Evolutionary conservation across 1,139 yeast genomes (phyloP).

Genomic region (Pneumocystis sp.): DNA sequence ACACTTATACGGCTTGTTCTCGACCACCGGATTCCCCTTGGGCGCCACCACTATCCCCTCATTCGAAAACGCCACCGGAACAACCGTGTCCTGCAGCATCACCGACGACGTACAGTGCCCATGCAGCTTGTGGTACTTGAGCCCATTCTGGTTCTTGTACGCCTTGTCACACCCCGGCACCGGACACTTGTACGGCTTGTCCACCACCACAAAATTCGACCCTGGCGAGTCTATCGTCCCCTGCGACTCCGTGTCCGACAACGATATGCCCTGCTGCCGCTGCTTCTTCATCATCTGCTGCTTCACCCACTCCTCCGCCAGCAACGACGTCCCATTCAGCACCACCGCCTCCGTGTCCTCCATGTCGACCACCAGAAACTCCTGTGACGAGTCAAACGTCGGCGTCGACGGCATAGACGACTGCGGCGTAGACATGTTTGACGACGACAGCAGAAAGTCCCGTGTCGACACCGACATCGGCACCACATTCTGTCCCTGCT

Average conservation of each 20-base stretch:
- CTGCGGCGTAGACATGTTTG: constrained; percentile 11
- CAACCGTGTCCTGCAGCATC: constrained; percentile 1
- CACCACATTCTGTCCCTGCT: background rate
- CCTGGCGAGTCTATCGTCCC: constrained; percentile 19
- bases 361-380: constrained; percentile 5
- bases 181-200: constrained; percentile 93
- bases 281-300: background rate
- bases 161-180: constrained; percentile 97
- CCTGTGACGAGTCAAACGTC: constrained; percentile 5
- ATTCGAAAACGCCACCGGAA: constrained; percentile 2
- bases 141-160: constrained; percentile 91
- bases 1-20: constrained; percentile 95
- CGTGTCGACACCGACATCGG: constrained; percentile 4
- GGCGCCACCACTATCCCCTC: background rate
- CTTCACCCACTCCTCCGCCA: constrained; percentile 10
- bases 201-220: constrained; percentile 23
- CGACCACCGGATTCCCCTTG: constrained; percentile 35
- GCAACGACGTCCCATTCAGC: constrained; percentile 9
- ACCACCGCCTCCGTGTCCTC: constrained; percentile 2
- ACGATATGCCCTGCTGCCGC: background rate
- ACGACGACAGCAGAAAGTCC: constrained; percentile 9
- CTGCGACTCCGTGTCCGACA: background rate
- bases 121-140: constrained; percentile 86
- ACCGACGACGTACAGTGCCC: constrained; percentile 36
- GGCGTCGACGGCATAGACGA: constrained; percentile 12